phyloP scores from a whole-genome alignment of 768 basidiomycete species.

The Amanita inopinata region DNA sequence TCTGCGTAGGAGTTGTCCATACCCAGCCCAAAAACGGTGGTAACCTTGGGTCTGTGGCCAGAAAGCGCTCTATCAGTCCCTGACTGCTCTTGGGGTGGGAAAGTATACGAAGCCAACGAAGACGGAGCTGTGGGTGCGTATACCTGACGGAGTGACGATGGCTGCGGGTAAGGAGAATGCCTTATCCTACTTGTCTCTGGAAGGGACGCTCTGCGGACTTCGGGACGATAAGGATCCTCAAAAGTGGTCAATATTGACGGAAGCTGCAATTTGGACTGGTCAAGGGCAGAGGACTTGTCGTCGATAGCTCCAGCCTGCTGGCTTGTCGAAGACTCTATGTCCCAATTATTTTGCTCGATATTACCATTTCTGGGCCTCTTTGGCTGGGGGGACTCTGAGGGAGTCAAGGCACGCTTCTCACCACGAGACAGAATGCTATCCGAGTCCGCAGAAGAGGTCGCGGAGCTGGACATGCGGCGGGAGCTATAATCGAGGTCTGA shows the following conservation, averaged over 20 bases:
- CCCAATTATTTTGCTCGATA: constrained; percentile 25
- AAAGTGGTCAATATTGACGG: constrained; percentile 68
- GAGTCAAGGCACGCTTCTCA: constrained; percentile 52
- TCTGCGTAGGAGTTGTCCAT: constrained; percentile 28
- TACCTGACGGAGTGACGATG: constrained; percentile 34
- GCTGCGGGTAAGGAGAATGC: constrained; percentile 44
- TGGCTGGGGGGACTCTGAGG: constrained; percentile 43
- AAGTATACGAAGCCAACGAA: constrained; percentile 40
- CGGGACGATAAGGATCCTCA: constrained; percentile 48
- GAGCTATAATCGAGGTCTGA: constrained; percentile 47
- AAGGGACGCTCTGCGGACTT: constrained; percentile 53
- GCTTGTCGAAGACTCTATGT: constrained; percentile 20
- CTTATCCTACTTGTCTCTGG: constrained; percentile 45
- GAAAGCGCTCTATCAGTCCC: constrained; percentile 25
- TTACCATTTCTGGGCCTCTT: constrained; percentile 35
- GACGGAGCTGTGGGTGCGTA: constrained; percentile 37
- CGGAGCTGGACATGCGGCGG: constrained; percentile 74
- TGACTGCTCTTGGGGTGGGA: constrained; percentile 40
- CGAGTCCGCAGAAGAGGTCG: constrained; percentile 56
- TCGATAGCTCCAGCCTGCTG: constrained; percentile 19
- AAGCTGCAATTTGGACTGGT: constrained; percentile 52
- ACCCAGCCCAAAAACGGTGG: constrained; percentile 36
- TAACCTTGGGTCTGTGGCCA: constrained; percentile 34
- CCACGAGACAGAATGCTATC: constrained; percentile 51
- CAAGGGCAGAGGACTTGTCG: constrained; percentile 30